These are phyloP conservation scores for Wickerhamiella lipophila DNA, from an alignment of 805 yeast species.

Conservation along the genomic window DNA sequence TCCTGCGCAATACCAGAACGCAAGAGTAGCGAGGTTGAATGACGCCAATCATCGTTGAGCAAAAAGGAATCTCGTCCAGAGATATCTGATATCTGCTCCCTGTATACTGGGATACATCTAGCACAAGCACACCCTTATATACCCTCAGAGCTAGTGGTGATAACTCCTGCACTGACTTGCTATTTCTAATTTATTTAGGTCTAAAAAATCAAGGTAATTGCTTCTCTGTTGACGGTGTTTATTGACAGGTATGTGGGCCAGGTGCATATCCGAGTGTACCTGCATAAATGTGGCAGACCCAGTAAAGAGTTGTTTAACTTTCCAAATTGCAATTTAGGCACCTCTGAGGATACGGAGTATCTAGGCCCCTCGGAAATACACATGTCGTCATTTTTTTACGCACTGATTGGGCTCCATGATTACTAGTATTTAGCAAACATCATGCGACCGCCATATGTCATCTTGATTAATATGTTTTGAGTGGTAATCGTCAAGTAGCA, in stretches of 20 bases:
- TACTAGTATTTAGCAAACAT: not conserved
- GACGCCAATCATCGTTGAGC: not conserved
- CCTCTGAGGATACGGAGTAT: too few relatives aligned
- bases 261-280: constrained; percentile 3
- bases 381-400: too few relatives aligned
- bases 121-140: too few relatives aligned
- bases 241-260: not conserved
- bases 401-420: too few relatives aligned
- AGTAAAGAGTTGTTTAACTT: too few relatives aligned
- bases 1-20: constrained; percentile 1
- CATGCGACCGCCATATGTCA: constrained; percentile 1
- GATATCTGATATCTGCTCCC: too few relatives aligned
- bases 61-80: too few relatives aligned
- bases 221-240: too few relatives aligned
- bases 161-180: not conserved
- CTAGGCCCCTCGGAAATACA: too few relatives aligned
- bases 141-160: too few relatives aligned
- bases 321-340: too few relatives aligned
- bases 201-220: not conserved
- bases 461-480: not conserved
- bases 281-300: not conserved
- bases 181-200: not conserved
- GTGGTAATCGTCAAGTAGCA: not conserved
- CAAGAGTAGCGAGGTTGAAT: not conserved
- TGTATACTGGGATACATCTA: too few relatives aligned